Evolutionary conservation across 164 flowering plant genomes (phyloP).

Genomic region (Cinnamomum chago): DNA sequence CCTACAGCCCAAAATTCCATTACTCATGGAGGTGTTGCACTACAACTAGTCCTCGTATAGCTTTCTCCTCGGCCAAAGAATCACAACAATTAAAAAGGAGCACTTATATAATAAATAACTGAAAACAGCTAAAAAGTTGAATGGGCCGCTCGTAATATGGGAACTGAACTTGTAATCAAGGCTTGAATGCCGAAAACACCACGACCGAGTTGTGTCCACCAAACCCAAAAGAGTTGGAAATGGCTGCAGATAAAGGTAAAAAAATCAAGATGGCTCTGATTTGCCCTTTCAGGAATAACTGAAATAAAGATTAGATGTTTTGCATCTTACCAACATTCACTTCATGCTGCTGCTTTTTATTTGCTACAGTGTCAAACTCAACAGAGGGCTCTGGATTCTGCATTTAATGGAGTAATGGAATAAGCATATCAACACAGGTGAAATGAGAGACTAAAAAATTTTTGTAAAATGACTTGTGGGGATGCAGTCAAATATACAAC

Average conservation of each 20-base stretch:
- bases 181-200: constrained; percentile 76
- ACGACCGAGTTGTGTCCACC: constrained; percentile 96
- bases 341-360: constrained; percentile 78
- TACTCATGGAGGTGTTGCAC: not conserved
- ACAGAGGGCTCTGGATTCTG: constrained; percentile 88
- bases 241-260: constrained; percentile 40
- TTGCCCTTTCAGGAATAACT: not conserved
- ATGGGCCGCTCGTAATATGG: not conserved
- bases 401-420: constrained; percentile 8
- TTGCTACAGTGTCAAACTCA: constrained; percentile 84
- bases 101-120: not conserved
- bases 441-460: too few relatives aligned
- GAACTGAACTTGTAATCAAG: constrained; percentile 21
- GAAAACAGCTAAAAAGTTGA: not conserved
- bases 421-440: not conserved
- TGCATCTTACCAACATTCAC: constrained; percentile 78
- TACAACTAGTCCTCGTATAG: not conserved
- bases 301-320: not conserved
- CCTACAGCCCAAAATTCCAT: not conserved
- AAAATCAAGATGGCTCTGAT: not conserved
- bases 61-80: not conserved
- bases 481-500: too few relatives aligned
- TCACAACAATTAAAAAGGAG: not conserved
- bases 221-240: constrained; percentile 91
- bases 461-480: too few relatives aligned